Evolutionary conservation across 2,329 filamentous ascomycete species (phyloP).

Genomic region (Chaetothyriales sp.): DNA sequence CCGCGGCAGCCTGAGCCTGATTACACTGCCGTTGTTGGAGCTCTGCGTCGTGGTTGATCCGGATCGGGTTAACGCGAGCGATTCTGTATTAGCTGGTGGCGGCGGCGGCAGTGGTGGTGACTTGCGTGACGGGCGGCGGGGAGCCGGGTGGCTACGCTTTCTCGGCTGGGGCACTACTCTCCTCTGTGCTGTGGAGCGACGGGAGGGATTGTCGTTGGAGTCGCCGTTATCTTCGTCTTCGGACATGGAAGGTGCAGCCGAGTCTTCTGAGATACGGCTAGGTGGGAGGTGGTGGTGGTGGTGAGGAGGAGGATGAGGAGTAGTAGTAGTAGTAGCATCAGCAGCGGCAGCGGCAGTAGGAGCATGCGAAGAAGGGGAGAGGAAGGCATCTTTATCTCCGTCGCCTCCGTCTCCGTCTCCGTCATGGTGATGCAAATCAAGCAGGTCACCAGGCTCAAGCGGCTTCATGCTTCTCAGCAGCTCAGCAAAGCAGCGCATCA

Average conservation of each 20-base stretch:
- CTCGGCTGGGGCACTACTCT: too few relatives aligned
- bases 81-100: not conserved
- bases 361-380: slow-evolving; percentile 6
- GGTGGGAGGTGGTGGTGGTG: slow-evolving; percentile 8
- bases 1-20: not conserved
- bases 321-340: too few relatives aligned
- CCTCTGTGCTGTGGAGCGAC: not conserved
- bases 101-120: not conserved
- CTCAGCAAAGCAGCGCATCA: slow-evolving; percentile 77
- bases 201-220: not conserved
- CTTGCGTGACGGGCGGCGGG: not conserved
- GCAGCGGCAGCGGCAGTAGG: too few relatives aligned
- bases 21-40: not conserved
- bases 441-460: slow-evolving; percentile 38
- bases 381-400: not conserved
- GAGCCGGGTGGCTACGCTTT: not conserved
- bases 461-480: slow-evolving; percentile 63
- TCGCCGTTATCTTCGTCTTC: slow-evolving; percentile 2
- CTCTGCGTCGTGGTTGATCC: not conserved
- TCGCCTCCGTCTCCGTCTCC: not conserved
- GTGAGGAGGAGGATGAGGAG: slow-evolving; percentile 8
- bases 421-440: slow-evolving; percentile 24
- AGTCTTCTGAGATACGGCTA: slow-evolving; percentile 13
- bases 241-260: slow-evolving; percentile 11
- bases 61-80: not conserved